phyloP scores from a whole-genome alignment of 768 basidiomycete genomes.

The Boletus barrowsii region DNA sequence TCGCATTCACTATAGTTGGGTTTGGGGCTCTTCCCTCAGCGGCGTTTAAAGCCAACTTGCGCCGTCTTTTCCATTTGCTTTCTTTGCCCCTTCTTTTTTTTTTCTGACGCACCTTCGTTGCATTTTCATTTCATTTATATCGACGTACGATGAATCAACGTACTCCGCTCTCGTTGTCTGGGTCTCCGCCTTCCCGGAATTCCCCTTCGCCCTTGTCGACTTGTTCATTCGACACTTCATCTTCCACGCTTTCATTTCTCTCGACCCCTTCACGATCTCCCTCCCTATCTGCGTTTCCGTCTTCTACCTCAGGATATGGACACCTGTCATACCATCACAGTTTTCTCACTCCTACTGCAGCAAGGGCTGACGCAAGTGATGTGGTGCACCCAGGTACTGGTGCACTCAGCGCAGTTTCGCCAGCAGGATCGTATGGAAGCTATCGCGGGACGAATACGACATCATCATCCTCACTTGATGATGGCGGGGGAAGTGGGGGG shows the following conservation, averaged over 20 bases:
- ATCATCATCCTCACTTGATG: constrained; percentile 24
- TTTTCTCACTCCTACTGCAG: background rate
- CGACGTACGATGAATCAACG: constrained; percentile 7
- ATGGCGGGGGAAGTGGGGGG: constrained; percentile 6
- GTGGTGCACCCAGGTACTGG: constrained; percentile 13
- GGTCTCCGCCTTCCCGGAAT: background rate
- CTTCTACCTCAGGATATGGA: background rate
- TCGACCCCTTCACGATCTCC: background rate
- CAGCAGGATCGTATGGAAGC: constrained; percentile 23
- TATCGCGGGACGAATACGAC: constrained; percentile 18
- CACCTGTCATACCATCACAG: background rate
- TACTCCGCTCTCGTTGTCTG: background rate
- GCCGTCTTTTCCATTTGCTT: background rate
- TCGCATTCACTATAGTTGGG: background rate
- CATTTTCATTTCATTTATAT: background rate
- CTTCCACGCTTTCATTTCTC: constrained; percentile 3
- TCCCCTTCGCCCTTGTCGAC: background rate
- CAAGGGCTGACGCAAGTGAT: constrained; percentile 10
- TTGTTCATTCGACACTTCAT: background rate
- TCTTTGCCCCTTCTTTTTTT: background rate
- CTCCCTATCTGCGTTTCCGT: background rate
- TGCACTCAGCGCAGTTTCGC: constrained; percentile 17
- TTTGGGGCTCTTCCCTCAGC: background rate
- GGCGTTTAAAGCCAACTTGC: background rate
- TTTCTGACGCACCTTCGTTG: background rate